A percentile compares a stretch with the other conserved stretches of the same genome.
Conservation (phyloP, 495 filamentous ascomycete genomes). For the Hypoxylon trugodes region DNA sequence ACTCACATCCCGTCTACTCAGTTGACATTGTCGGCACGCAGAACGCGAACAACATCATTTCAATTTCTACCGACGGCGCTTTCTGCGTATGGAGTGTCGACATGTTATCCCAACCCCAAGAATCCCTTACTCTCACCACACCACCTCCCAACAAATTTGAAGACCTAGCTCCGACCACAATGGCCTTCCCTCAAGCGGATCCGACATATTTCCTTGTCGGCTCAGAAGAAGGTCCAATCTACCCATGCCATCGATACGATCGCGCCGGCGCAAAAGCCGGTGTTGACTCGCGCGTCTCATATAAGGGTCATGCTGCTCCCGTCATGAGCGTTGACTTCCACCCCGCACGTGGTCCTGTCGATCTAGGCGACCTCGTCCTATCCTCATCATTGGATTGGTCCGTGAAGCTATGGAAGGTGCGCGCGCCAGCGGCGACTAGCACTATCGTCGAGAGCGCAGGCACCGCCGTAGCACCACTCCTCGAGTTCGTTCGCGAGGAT, state of each 20-base stretch:
- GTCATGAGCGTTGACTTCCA: constrained; percentile 98
- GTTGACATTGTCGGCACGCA: constrained; percentile 96
- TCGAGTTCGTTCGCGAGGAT: constrained; percentile 92
- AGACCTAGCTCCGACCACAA: constrained; percentile 93
- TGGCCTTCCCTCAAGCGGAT: constrained; percentile 94
- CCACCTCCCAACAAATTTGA: constrained; percentile 92
- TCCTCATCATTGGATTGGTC: constrained; percentile 92
- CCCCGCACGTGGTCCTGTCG: constrained; percentile 85
- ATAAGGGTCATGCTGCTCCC: constrained; percentile 87
- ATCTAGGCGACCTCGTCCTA: constrained; percentile 94
- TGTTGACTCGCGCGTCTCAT: constrained; percentile 83
- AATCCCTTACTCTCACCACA: constrained; percentile 83
- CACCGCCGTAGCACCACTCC: constrained; percentile 70
- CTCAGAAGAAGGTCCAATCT: constrained; percentile 94
- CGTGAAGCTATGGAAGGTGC: constrained; percentile 94
- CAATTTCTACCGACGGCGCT: constrained; percentile 93
- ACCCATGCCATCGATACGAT: constrained; percentile 95
- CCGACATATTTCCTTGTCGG: constrained; percentile 97
- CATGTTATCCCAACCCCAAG: constrained; percentile 95
- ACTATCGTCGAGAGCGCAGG: constrained; percentile 59
- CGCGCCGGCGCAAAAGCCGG: constrained; percentile 95
- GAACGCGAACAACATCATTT: constrained; percentile 98
- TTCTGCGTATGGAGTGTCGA: constrained; percentile 97
- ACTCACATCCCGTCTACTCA: constrained; percentile 95
- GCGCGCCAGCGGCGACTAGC: constrained; percentile 74